Conservation (phyloP, 805 yeast genomes). For the Candida palmyrensis region DNA sequence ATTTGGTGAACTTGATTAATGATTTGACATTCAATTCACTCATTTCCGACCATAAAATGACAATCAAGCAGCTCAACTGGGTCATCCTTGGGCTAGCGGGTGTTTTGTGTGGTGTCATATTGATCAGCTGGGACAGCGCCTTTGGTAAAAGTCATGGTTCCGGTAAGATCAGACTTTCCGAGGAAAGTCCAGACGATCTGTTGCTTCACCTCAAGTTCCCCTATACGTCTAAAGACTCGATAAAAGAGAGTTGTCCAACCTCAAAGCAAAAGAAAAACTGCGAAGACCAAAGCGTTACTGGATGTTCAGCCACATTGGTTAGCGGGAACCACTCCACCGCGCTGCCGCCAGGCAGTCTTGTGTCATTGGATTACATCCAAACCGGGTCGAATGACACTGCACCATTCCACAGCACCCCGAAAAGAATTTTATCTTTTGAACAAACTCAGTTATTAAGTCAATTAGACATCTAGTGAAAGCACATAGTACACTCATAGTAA, state of each 20-base stretch:
- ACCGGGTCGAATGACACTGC: too few species aligned
- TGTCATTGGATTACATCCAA: too few species aligned
- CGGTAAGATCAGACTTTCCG: neutral
- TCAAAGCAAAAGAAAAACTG: neutral
- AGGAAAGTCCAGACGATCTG: slow-evolving; percentile 11
- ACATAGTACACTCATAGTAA: slow-evolving; percentile 1
- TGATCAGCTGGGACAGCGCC: slow-evolving; percentile 52
- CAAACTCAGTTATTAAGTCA: slow-evolving; percentile 47
- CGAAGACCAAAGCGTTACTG: too few species aligned
- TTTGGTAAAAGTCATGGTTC: slow-evolving; percentile 10
- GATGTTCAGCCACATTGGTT: too few species aligned
- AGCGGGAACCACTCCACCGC: too few species aligned
- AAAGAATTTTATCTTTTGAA: slow-evolving; percentile 45
- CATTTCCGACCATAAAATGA: slow-evolving; percentile 36
- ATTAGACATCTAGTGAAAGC: slow-evolving; percentile 20
- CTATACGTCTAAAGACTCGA: slow-evolving; percentile 6
- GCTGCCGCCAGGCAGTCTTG: too few species aligned
- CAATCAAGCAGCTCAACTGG: slow-evolving; percentile 45
- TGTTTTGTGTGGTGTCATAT: slow-evolving; percentile 63
- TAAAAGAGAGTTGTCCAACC: slow-evolving; percentile 1
- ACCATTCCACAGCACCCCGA: too few species aligned
- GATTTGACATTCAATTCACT: slow-evolving; percentile 57
- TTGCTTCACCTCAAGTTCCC: slow-evolving; percentile 12
- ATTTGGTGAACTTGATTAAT: slow-evolving; percentile 50
- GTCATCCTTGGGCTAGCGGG: slow-evolving; percentile 44